These are phyloP conservation scores for Lactarius evosmus DNA, from an alignment of 768 basidiomycete genomes.

Conservation along the genomic window DNA sequence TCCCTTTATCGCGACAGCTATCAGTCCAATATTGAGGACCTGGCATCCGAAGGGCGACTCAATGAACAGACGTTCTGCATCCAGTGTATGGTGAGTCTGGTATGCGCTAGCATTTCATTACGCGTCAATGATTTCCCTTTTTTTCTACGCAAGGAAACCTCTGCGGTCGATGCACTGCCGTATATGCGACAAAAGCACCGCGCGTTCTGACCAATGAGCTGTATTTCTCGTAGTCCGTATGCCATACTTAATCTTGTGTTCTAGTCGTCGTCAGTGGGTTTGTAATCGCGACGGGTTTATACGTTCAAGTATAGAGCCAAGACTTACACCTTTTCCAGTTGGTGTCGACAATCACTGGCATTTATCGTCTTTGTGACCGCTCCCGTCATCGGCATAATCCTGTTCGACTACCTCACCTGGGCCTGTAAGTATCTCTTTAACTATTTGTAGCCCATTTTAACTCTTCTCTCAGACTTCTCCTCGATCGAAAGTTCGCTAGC, in stretches of 20 bases:
- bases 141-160: slow-evolving; percentile 76
- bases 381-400: slow-evolving; percentile 72
- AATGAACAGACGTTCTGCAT: slow-evolving; percentile 98
- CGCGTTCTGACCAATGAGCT: slow-evolving; percentile 89
- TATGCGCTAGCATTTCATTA: no score
- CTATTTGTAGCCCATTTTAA: slow-evolving; percentile 6
- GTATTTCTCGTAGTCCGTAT: background rate
- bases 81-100: slow-evolving; percentile 74
- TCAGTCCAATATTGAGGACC: slow-evolving; percentile 62
- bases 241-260: slow-evolving; percentile 13
- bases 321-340: slow-evolving; percentile 45
- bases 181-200: slow-evolving; percentile 84
- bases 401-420: slow-evolving; percentile 83
- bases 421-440: slow-evolving; percentile 60
- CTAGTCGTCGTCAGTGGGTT: slow-evolving; percentile 96
- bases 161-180: slow-evolving; percentile 95
- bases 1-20: background rate
- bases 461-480: slow-evolving; percentile 50
- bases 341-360: slow-evolving; percentile 94
- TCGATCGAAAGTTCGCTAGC: slow-evolving; percentile 40
- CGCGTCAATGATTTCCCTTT: background rate
- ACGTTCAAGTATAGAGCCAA: background rate
- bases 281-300: slow-evolving; percentile 87
- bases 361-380: slow-evolving; percentile 90
- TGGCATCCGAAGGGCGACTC: slow-evolving; percentile 81